Evolutionary conservation across 352 stramenopile species (phyloP).

Genomic region (Phytophthora pisi): DNA sequence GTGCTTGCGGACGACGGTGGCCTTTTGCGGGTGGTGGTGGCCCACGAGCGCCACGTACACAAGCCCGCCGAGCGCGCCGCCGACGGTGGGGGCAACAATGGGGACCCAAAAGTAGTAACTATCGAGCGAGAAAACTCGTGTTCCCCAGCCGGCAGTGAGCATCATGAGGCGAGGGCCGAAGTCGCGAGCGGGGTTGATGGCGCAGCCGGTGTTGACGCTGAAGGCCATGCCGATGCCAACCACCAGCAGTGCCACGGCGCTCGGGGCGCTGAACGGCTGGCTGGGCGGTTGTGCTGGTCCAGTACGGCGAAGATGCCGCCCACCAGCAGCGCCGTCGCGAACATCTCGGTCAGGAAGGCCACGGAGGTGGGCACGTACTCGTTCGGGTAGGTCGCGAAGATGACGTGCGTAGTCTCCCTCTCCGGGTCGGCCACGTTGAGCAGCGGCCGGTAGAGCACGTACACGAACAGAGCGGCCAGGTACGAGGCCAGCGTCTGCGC

Average conservation of each 20-base stretch:
- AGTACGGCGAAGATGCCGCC: slow-evolving; percentile 53
- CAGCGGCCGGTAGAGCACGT: slow-evolving; percentile 55
- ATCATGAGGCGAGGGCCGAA: slow-evolving; percentile 60
- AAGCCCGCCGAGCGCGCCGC: slow-evolving; percentile 42
- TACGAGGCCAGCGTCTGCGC: slow-evolving; percentile 58
- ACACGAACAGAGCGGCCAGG: slow-evolving; percentile 47
- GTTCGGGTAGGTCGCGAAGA: slow-evolving; percentile 62
- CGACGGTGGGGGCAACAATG: slow-evolving; percentile 49
- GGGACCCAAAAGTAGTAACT: slow-evolving; percentile 66
- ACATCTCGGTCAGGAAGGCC: slow-evolving; percentile 55
- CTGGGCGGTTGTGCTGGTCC: slow-evolving; percentile 56
- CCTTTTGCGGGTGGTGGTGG: slow-evolving; percentile 54
- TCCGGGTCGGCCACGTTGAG: slow-evolving; percentile 57
- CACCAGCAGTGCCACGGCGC: slow-evolving; percentile 50
- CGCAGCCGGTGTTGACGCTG: slow-evolving; percentile 58
- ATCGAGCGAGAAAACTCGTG: slow-evolving; percentile 48
- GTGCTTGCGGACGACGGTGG: slow-evolving; percentile 20
- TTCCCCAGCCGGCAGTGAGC: slow-evolving; percentile 47
- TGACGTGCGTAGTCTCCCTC: slow-evolving; percentile 34
- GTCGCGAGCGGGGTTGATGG: slow-evolving; percentile 64
- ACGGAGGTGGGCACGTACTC: slow-evolving; percentile 44
- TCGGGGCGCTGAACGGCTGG: slow-evolving; percentile 40
- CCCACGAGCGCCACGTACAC: slow-evolving; percentile 52
- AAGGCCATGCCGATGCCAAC: slow-evolving; percentile 66
- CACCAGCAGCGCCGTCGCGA: slow-evolving; percentile 52